Base-by-base conservation (phyloP, 371 early-diverging fungal species). In the Dichotomocladium elegans region DNA sequence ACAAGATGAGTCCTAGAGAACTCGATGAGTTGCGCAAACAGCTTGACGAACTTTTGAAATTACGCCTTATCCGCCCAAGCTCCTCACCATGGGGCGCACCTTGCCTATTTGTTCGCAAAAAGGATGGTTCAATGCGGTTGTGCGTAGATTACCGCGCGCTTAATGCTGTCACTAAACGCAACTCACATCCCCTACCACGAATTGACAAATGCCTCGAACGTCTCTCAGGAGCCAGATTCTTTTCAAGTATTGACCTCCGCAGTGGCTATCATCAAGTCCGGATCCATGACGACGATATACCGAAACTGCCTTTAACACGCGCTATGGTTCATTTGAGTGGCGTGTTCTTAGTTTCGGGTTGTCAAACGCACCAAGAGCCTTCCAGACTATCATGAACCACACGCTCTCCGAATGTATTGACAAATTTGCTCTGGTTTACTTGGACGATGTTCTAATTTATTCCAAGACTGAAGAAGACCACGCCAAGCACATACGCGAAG, bases 391-490 rank as follows among this genome's bases (percentile, higher is more conserved):
- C 43, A 81, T 82, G 70, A 57, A 64, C 30, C 2, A 47, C 0
- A 43, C 79, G 0, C 56, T 86, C 0, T 33, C 50, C 0, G 62
- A 68, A 2, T 56, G 58, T 14, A 25, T 77, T 0, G 75, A 77
- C 46, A 55, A 62, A 2, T 78, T 53, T 25, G 64, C 63, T 1
- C 41, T 79, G 0, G 63, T 78, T 1, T 87, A 79, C 31, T 40
- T 86, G 0, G 84, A 88, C 51, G 79, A 85, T 51, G 79, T 85
- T 1, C 51, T 86, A 0, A 77, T 89, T 17, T 85, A 63, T 45
- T 72, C 73, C 8, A 45, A 66, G 10, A 68, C 61, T 7, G 15
- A 29, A 15, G 65, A 75, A 10, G 74, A 82, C 19, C 83, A 86
- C 42, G 25, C 48, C 4, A 3, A 41, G 8, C 72, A 85, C 49